phyloP scores from a whole-genome alignment of 768 basidiomycete genomes.

The Auricularia heimuer region DNA sequence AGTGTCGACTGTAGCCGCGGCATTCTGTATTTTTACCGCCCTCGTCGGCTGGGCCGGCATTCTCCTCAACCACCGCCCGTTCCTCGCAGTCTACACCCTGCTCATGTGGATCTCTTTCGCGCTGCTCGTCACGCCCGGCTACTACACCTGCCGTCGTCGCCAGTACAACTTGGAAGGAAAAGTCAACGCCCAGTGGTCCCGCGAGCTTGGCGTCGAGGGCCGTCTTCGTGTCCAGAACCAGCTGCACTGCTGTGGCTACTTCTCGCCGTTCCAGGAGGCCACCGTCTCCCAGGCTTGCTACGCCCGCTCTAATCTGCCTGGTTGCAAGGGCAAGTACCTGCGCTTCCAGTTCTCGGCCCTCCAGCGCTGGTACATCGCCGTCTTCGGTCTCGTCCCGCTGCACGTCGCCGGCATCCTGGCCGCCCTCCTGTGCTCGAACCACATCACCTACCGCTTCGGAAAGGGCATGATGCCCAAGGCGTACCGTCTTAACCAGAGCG shows the following conservation, averaged over 20 bases:
- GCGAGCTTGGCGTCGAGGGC: slow-evolving; percentile 45
- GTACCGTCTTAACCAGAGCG: slow-evolving; percentile 61
- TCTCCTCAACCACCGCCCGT: slow-evolving; percentile 73
- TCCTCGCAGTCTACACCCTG: slow-evolving; percentile 66
- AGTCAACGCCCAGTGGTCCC: slow-evolving; percentile 68
- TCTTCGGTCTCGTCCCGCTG: slow-evolving; percentile 58
- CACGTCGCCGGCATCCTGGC: slow-evolving; percentile 56
- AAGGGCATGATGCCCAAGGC: slow-evolving; percentile 85
- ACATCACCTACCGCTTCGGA: slow-evolving; percentile 78
- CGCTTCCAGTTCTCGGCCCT: slow-evolving; percentile 47
- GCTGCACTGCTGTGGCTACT: slow-evolving; percentile 74
- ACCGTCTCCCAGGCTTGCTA: slow-evolving; percentile 68
- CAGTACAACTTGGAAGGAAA: slow-evolving; percentile 78
- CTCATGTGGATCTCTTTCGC: slow-evolving; percentile 66
- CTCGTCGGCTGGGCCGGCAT: slow-evolving; percentile 72
- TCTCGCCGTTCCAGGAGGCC: slow-evolving; percentile 69
- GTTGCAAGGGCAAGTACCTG: slow-evolving; percentile 61
- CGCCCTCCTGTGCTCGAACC: slow-evolving; percentile 65
- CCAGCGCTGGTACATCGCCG: slow-evolving; percentile 51
- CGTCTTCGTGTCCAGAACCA: slow-evolving; percentile 64
- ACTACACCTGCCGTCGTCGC: slow-evolving; percentile 63
- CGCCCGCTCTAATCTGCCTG: slow-evolving; percentile 56
- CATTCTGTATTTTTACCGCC: slow-evolving; percentile 50
- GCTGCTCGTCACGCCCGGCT: slow-evolving; percentile 64
- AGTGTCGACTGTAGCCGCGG: slow-evolving; percentile 59